A percentile compares a stretch with the other conserved stretches of the same genome.
Conservation (phyloP, 225 moss, liverwort and hornwort species). For the Marchantia polymorpha region DNA sequence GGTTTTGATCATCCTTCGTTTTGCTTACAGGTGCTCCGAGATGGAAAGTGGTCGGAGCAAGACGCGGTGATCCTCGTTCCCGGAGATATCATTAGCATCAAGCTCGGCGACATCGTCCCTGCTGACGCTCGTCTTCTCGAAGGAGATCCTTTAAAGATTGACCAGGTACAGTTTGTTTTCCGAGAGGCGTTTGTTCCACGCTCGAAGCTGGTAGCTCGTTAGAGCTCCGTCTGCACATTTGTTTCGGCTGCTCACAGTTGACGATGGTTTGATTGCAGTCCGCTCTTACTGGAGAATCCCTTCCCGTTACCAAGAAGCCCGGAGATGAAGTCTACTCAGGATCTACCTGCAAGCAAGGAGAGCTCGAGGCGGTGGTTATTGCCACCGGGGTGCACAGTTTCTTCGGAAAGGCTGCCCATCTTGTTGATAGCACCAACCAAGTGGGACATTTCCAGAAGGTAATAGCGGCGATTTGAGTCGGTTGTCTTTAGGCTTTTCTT, state of each 20-base stretch:
- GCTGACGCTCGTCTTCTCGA: conserved; percentile 23
- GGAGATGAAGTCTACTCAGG: conserved; percentile 50
- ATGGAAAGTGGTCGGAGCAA: conserved; percentile 19
- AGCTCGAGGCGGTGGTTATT: conserved; percentile 36
- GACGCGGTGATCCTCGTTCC: conserved; percentile 23
- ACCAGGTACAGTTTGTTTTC: conserved; percentile 13
- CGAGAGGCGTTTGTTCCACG: too few species aligned
- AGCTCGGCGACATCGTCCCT: conserved; percentile 25
- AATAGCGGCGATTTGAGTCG: background rate
- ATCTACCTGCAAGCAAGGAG: conserved; percentile 51
- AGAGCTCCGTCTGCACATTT: background rate
- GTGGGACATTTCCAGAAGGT: conserved; percentile 42
- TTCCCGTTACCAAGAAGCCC: conserved; percentile 42
- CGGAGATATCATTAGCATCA: conserved; percentile 24
- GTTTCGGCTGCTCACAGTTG: background rate
- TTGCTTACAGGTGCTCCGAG: conserved; percentile 20
- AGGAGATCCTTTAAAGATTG: conserved; percentile 26
- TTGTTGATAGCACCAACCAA: conserved; percentile 78
- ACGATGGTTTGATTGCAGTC: conserved; percentile 22
- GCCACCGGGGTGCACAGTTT: conserved; percentile 75
- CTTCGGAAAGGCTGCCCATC: conserved; percentile 83
- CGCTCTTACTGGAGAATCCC: conserved; percentile 45
- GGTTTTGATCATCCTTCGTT: background rate
- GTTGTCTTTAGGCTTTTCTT: background rate
- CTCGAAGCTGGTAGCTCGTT: too few species aligned